phyloP scores from a whole-genome alignment of 1,284 basidiomycete species.

The Neotropicomus parvogracilis region DNA sequence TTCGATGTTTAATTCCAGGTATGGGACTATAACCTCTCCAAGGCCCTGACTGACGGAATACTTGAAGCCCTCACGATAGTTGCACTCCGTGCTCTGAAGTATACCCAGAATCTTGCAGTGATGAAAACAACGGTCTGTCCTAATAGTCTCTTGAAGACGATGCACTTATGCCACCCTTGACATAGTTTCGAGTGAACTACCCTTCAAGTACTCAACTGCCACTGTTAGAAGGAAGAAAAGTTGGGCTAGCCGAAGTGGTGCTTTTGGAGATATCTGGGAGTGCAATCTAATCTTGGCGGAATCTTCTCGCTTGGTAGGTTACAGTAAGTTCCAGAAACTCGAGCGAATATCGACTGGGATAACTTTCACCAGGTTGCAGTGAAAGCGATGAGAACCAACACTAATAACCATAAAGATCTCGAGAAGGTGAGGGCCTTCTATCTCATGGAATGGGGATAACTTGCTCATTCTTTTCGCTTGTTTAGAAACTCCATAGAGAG shows the following conservation, averaged over 20 bases:
- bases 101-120: slow-evolving; percentile 2
- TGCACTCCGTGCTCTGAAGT: slow-evolving; percentile 16
- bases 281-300: slow-evolving; percentile 18
- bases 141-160: neutral
- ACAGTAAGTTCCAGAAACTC: neutral
- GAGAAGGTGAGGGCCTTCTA: slow-evolving; percentile 17
- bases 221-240: slow-evolving; percentile 11
- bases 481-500: slow-evolving; percentile 30
- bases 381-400: slow-evolving; percentile 18
- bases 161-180: neutral
- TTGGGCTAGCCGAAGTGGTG: slow-evolving; percentile 14
- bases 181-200: slow-evolving; percentile 16
- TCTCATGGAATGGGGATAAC: neutral
- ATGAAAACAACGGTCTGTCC: slow-evolving; percentile 17
- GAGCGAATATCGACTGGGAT: neutral
- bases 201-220: slow-evolving; percentile 6
- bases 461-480: neutral
- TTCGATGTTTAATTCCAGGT: slow-evolving; percentile 17
- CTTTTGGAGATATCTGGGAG: slow-evolving; percentile 30
- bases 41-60: slow-evolving; percentile 3
- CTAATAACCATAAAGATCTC: neutral
- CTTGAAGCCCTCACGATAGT: slow-evolving; percentile 17
- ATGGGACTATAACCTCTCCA: neutral
- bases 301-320: slow-evolving; percentile 10
- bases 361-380: slow-evolving; percentile 27